A percentile compares a stretch with the other conserved stretches of the same genome.
phyloP scores from a whole-genome alignment of 2,329 filamentous ascomycete genomes.

The Aureobasidium mangrovei region DNA sequence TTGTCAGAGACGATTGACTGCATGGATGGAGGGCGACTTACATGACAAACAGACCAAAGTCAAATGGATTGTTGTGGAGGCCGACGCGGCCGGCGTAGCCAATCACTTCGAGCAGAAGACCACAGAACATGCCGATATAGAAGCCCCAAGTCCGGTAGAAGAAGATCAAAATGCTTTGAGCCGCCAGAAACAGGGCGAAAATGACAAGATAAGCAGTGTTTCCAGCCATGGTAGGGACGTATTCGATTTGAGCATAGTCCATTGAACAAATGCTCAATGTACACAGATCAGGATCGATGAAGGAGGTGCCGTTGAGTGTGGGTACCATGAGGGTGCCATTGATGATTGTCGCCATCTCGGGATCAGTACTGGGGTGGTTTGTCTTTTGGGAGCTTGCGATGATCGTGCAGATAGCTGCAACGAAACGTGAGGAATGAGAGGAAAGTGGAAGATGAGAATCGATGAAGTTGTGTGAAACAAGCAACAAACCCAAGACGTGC shows the following conservation, averaged over 20 bases:
- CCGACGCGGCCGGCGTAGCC: slow-evolving; percentile 50
- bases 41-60: slow-evolving; percentile 40
- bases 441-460: too few species aligned
- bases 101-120: slow-evolving; percentile 43
- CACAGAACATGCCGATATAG: slow-evolving; percentile 40
- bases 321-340: slow-evolving; percentile 3
- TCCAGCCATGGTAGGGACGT: slow-evolving; percentile 43
- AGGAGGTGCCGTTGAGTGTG: slow-evolving; percentile 3
- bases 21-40: slow-evolving; percentile 25
- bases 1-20: neutral
- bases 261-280: slow-evolving; percentile 25
- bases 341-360: slow-evolving; percentile 1
- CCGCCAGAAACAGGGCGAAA: slow-evolving; percentile 41
- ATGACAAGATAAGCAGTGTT: slow-evolving; percentile 46
- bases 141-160: slow-evolving; percentile 49
- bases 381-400: neutral
- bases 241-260: slow-evolving; percentile 39
- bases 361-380: neutral
- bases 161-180: slow-evolving; percentile 42
- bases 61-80: slow-evolving; percentile 46
- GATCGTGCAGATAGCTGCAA: neutral
- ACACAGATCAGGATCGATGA: slow-evolving; percentile 16
- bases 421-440: neutral
- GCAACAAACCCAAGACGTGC: too few species aligned
- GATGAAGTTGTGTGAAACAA: too few species aligned